A percentile compares a stretch with the other conserved stretches of the same genome.
phyloP scores from a whole-genome alignment of 2,329 filamentous ascomycete genomes.

The Colletotrichum navitas region DNA sequence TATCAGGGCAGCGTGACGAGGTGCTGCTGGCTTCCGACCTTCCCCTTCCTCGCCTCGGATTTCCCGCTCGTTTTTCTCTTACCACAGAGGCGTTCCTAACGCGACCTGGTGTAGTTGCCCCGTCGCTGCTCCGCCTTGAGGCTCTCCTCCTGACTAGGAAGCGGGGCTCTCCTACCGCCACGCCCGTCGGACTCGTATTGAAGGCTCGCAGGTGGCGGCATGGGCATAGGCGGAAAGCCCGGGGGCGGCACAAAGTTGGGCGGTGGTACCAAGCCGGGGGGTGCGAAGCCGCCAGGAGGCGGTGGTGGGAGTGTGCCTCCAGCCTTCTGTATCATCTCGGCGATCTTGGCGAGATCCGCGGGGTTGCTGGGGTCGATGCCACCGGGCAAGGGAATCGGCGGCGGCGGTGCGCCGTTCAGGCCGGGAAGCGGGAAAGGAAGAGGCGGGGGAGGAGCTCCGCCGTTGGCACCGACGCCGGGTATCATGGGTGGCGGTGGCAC shows the following conservation, averaged over 20 bases:
- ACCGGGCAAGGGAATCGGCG: slow-evolving; percentile 59
- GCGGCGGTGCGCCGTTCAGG: slow-evolving; percentile 60
- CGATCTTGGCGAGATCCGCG: slow-evolving; percentile 70
- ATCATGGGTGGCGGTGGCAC: slow-evolving; percentile 56
- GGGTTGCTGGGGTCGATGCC: slow-evolving; percentile 71
- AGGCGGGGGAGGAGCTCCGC: slow-evolving; percentile 58
- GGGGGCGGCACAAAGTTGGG: slow-evolving; percentile 57
- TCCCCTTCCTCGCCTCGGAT: neutral
- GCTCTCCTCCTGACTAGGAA: slow-evolving; percentile 88
- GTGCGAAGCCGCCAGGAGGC: slow-evolving; percentile 51
- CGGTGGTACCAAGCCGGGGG: slow-evolving; percentile 64
- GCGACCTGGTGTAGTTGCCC: slow-evolving; percentile 69
- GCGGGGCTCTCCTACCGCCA: slow-evolving; percentile 70
- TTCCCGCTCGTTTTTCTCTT: slow-evolving; percentile 2
- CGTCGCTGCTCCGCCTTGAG: slow-evolving; percentile 80
- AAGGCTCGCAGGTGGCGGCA: slow-evolving; percentile 47
- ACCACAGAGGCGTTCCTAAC: slow-evolving; percentile 7
- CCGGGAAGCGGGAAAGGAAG: slow-evolving; percentile 67
- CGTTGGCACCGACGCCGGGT: slow-evolving; percentile 63
- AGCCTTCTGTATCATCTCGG: slow-evolving; percentile 75
- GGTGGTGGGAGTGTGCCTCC: slow-evolving; percentile 72
- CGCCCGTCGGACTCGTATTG: slow-evolving; percentile 51
- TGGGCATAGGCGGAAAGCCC: slow-evolving; percentile 54
- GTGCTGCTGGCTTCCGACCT: neutral
- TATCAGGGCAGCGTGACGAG: neutral